Conservation (phyloP, 1,284 basidiomycete genomes). For the Rhodotorula sp. region DNA sequence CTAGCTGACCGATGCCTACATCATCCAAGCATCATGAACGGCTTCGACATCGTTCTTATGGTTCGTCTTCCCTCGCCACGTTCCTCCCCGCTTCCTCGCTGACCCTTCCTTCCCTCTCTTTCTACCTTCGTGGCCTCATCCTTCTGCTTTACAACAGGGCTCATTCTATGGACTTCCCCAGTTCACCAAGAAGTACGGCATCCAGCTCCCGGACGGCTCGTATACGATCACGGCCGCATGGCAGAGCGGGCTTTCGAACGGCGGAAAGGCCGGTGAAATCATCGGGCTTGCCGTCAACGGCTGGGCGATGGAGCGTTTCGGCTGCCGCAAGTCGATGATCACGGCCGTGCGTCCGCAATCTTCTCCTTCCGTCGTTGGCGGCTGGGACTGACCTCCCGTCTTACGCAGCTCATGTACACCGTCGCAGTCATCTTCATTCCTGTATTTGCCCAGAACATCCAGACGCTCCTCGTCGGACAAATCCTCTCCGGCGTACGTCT, state of each 20-base stretch:
- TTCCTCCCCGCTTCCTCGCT: no score
- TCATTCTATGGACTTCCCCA: slow-evolving; percentile 53
- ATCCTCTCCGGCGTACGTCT: slow-evolving; percentile 31
- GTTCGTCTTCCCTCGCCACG: no score
- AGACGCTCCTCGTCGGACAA: slow-evolving; percentile 52
- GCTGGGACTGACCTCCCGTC: slow-evolving; percentile 47
- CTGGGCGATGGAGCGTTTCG: slow-evolving; percentile 51
- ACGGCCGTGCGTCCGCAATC: slow-evolving; percentile 44
- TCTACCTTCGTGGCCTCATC: no score
- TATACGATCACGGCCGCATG: slow-evolving; percentile 56
- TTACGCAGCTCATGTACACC: slow-evolving; percentile 44
- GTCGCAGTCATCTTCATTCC: slow-evolving; percentile 50
- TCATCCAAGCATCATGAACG: slow-evolving; percentile 59
- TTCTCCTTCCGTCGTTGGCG: slow-evolving; percentile 47
- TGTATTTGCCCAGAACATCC: slow-evolving; percentile 53
- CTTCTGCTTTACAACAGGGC: no score
- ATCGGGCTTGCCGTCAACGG: slow-evolving; percentile 54
- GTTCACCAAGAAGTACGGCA: slow-evolving; percentile 42
- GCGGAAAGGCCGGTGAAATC: slow-evolving; percentile 50
- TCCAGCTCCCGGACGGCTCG: slow-evolving; percentile 35
- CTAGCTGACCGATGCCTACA: no score
- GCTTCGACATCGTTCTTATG: slow-evolving; percentile 44
- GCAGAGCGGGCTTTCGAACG: slow-evolving; percentile 56
- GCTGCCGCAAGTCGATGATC: slow-evolving; percentile 49
- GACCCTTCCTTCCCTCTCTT: no score